phyloP scores from a whole-genome alignment of 306 rosid genomes.

The Spatholobus suberectus region DNA sequence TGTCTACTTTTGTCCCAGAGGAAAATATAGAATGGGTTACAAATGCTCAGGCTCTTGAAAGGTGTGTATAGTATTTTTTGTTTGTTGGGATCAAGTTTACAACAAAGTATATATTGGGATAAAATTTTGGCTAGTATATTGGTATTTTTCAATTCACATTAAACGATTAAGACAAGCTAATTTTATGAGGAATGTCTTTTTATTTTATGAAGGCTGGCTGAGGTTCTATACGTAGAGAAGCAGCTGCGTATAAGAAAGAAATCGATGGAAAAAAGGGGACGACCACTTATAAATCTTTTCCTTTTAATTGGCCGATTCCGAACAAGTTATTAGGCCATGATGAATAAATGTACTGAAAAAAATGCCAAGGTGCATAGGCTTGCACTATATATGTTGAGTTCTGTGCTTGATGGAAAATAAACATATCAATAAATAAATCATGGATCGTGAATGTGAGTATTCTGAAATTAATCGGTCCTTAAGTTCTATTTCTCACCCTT shows the following conservation, averaged over 20 bases:
- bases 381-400: slow-evolving; percentile 18
- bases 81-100: not conserved
- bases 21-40: slow-evolving; percentile 35
- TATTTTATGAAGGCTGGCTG: slow-evolving; percentile 30
- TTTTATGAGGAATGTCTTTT: not conserved
- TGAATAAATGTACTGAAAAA: not conserved
- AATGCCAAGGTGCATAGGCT: slow-evolving; percentile 13
- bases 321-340: not conserved
- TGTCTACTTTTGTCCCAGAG: slow-evolving; percentile 48
- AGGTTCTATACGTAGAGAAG: slow-evolving; percentile 1
- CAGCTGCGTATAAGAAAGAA: slow-evolving; percentile 19
- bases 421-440: not conserved
- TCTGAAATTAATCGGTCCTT: not conserved
- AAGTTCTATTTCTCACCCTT: not conserved
- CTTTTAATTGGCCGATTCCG: no score
- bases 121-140: not conserved
- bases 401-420: not conserved
- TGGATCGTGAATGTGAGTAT: not conserved
- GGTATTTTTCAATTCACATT: not conserved
- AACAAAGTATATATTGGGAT: not conserved
- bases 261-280: slow-evolving; percentile 18
- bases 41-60: slow-evolving; percentile 59
- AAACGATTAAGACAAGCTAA: not conserved
- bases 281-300: no score
- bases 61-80: slow-evolving; percentile 31